Evolutionary conservation across 2,329 filamentous ascomycete genomes (phyloP), one percentile per base, ranked within the genome.

Genomic region (Fonsecaea monophora): DNA sequence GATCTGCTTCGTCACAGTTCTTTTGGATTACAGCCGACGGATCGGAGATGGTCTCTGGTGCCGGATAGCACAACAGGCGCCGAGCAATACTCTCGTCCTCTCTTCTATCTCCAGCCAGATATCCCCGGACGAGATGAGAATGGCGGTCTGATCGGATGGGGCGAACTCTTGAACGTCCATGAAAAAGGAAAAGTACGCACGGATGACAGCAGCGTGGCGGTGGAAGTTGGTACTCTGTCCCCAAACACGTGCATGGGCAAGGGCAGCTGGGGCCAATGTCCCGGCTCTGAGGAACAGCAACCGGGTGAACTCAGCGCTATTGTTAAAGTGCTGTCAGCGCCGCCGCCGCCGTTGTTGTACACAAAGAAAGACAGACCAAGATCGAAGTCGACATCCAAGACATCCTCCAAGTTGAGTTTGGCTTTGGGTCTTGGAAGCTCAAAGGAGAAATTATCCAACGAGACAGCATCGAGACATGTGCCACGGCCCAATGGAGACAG

Each of bases 91-190:
- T n/a, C 7, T 3, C 64, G 53, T 30, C 68, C 80, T 4, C 73
- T 73, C 13, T 81, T 82, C 67, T 74, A 77, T 15, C 77, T 82
- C 13, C 75, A 73, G 18, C 80, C 81, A 9, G 80, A 82, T 71
- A 75, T 82, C 34, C 63, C 74, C 1, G 78, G 79, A 21, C 76
- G 77, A 58, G 80, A 82, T 62, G 74, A 75, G 8, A 80, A 82
- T 45, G 81, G 80, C 32, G 81, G 81, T 8, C 69, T 82, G 55
- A 70, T 82, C 53, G 78, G 75, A 48, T 82, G 80, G 80, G 80
- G 78, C 64, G 79, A 82, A 61, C 71, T 82, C 6, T 74, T 82
- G 34, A 74, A 77, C 13, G 76, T 79, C 21, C 80, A 78, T 79
- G 70, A 79, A 78, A 58, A 72, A 25, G 63, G 45, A n/a, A 67